Base-by-base conservation (phyloP, 306 rosid genomes). In the Vigna unguiculata region DNA sequence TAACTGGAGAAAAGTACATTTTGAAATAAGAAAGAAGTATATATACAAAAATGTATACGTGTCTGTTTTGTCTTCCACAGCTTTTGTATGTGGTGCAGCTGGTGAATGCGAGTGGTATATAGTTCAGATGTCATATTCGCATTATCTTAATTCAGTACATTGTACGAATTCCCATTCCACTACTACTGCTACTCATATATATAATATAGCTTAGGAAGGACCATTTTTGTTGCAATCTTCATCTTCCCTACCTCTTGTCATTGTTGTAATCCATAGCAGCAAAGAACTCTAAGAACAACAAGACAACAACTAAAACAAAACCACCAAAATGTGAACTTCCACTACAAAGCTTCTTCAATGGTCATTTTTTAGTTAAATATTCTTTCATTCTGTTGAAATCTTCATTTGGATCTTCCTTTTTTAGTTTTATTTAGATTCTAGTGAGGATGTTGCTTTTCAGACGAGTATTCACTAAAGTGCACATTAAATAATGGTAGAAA, bases 61-160 rank as follows among this genome's bases (percentile, higher is more conserved):
- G 67, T 65, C 68, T 21, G 46, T 51, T 51, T 36, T 69, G 60
- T 52, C 21, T 60, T 67, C 40, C 74, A 63, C 79, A 28, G 38
- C 57, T 25, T 46, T 64, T 63, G 71, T 41, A 66, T 69, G 12
- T 45, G 47, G 38, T 57, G 64, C 54, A 3, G 13, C 51, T 13
- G 16, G 21, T 14, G 43, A 24, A 43, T 41, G 53, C 21, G 24
- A 70, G 21, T 45, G n/a, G 40, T 7, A 41, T 41, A 10, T 9
- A 41, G 11, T 41, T 9, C 16, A 51, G 40, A 17, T 17, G 85
- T 28, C 62, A 32, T 61, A 2, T 3, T 63, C 2, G 16, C 51
- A 69, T 78, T 62, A 78, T 78, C 47, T 41, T 15, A 43, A 43
- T 15, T 69, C 16, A 16, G 71, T 58, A 34, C 54, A 57, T n/a